Base-by-base conservation (phyloP, 1,284 basidiomycete genomes). In the Cerioporus squamosus region DNA sequence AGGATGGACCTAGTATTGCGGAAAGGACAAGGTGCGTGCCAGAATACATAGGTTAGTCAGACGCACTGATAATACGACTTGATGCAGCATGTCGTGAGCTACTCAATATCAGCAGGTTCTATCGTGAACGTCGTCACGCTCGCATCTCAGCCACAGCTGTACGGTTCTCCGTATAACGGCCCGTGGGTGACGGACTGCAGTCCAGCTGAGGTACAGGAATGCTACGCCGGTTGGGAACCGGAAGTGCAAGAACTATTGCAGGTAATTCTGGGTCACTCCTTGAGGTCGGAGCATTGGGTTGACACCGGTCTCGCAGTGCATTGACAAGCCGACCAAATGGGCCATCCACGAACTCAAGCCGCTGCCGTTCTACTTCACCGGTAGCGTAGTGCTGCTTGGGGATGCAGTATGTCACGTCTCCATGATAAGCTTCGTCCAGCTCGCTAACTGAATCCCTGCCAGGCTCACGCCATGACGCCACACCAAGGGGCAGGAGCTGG, bases 391-490 rank as follows among this genome's bases (percentile, higher is more conserved):
- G 2, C 60, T 66, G n/a, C 26, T 66, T 6, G 64, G 64, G 12
- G 61, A 66, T 40, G 64, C 64, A 31, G 55, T 43, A 14, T 20
- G 5, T 22, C n/a, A 42, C 31, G 23, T 18, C 14, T 8, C 10
- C n/a, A n/a, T n/a, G n/a, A 12, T 5, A 24, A 29, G 5, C 24
- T 14, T 40, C 3, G 44, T 23, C 5, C 8, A 5, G 20, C 12
- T n/a, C 38, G 17, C 9, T 17, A 22, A 22, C 14, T 18, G 18
- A 17, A 20, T 12, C 5, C n/a, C 10, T 46, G 29, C 5, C 33
- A 75, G 74, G 73, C 73, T 5, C 73, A 75, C 54, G 74, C 68
- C 1, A 74, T 74, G 73, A 62, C 67, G 5, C 73, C 73, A 1
- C 69, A 72, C 45, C 72, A 74, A 59, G 74, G 73, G 12, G 69